A percentile compares a stretch with the other conserved stretches of the same genome.
These are phyloP conservation scores for Yamadazyma philogaea DNA, from an alignment of 805 yeast species.

Conservation along the genomic window DNA sequence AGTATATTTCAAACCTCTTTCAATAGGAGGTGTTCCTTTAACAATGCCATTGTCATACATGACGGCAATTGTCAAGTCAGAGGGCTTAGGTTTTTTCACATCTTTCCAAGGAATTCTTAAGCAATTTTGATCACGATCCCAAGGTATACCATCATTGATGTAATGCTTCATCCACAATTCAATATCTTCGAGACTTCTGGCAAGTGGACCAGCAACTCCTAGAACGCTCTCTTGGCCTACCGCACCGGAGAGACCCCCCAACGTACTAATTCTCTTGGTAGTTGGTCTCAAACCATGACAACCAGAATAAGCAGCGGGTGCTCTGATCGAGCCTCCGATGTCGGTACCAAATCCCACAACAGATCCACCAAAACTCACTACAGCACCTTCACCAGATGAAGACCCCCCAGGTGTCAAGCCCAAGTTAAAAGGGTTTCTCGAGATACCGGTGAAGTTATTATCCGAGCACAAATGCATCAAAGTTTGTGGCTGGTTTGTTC, in stretches of 20 bases:
- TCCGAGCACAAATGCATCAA: constrained; percentile 43
- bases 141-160: constrained; percentile 62
- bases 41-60: constrained; percentile 64
- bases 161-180: constrained; percentile 64
- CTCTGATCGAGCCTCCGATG: constrained; percentile 45
- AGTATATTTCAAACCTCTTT: constrained; percentile 52
- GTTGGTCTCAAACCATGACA: constrained; percentile 44
- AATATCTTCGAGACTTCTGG: constrained; percentile 62
- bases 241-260: constrained; percentile 52
- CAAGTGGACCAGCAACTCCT: constrained; percentile 67
- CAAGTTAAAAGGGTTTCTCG: constrained; percentile 39
- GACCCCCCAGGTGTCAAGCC: constrained; percentile 42
- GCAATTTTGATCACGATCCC: constrained; percentile 49
- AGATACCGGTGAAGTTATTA: constrained; percentile 38
- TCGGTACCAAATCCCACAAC: constrained; percentile 41
- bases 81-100: constrained; percentile 38
- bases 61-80: constrained; percentile 55
- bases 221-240: constrained; percentile 65
- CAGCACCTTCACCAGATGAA: constrained; percentile 44
- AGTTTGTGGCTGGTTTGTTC: constrained; percentile 45
- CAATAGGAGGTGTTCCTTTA: constrained; percentile 64
- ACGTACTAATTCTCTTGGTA: constrained; percentile 29
- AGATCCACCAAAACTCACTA: constrained; percentile 41
- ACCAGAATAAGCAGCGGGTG: constrained; percentile 43
- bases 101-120: constrained; percentile 54